phyloP scores from a whole-genome alignment of 2,329 filamentous ascomycete genomes.

The Periglandula ipomoeae region DNA sequence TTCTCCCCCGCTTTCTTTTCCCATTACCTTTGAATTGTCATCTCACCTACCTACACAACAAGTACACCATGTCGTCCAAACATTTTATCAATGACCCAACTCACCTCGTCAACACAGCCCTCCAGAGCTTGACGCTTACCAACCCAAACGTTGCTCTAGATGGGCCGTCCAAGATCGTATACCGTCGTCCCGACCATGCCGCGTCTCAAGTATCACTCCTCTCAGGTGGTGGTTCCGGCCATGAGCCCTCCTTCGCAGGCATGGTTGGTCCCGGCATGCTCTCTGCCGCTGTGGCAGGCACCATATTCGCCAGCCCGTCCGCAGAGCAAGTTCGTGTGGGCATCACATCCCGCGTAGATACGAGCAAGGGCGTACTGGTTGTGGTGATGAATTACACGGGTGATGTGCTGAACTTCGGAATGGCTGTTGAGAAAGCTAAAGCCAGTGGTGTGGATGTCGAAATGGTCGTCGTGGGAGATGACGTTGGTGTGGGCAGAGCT shows the following conservation, averaged over 20 bases:
- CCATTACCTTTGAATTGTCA: neutral
- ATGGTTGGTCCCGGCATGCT: slow-evolving; percentile 79
- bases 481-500: slow-evolving; percentile 76
- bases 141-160: slow-evolving; percentile 81
- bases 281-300: slow-evolving; percentile 73
- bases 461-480: slow-evolving; percentile 88
- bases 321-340: slow-evolving; percentile 75
- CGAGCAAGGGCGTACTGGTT: slow-evolving; percentile 68
- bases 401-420: slow-evolving; percentile 84
- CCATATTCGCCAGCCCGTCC: slow-evolving; percentile 74
- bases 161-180: slow-evolving; percentile 71
- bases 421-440: slow-evolving; percentile 86
- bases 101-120: slow-evolving; percentile 66
- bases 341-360: slow-evolving; percentile 63
- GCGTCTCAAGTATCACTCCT: slow-evolving; percentile 68
- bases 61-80: slow-evolving; percentile 47
- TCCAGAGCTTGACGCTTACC: slow-evolving; percentile 68
- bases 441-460: slow-evolving; percentile 69
- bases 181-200: slow-evolving; percentile 49
- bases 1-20: neutral
- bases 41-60: neutral
- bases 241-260: slow-evolving; percentile 79
- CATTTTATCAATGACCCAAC: slow-evolving; percentile 85
- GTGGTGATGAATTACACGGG: slow-evolving; percentile 94
- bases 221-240: slow-evolving; percentile 81